These are phyloP conservation scores for Senna tora DNA, from an alignment of 306 rosid genomes.

Conservation along the genomic window DNA sequence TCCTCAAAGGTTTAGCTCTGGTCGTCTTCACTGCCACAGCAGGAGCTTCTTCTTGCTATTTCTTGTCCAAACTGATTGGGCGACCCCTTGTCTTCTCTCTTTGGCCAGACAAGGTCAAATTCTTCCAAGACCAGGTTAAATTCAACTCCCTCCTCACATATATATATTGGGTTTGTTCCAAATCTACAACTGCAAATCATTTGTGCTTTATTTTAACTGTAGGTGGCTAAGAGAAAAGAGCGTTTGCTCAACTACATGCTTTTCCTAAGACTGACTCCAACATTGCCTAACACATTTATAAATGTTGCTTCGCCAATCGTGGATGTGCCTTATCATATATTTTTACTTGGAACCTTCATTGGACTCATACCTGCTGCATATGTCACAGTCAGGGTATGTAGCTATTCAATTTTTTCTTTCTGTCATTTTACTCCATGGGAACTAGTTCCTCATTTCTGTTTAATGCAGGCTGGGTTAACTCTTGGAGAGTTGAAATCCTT, in stretches of 20 bases:
- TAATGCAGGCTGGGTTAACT: no score
- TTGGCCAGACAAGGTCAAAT: constrained; percentile 84
- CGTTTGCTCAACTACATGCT: constrained; percentile 92
- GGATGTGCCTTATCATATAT: constrained; percentile 88
- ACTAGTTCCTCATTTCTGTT: no score
- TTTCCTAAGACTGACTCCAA: constrained; percentile 90
- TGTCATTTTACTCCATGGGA: no score
- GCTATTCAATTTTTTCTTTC: no score
- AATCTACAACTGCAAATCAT: no score
- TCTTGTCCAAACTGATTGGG: constrained; percentile 87
- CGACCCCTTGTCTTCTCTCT: constrained; percentile 77
- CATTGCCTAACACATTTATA: constrained; percentile 92
- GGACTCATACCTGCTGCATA: constrained; percentile 96
- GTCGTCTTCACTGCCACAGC: constrained; percentile 89
- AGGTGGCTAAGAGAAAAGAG: constrained; percentile 85
- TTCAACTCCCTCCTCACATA: constrained; percentile 10
- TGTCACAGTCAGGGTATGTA: constrained; percentile 87
- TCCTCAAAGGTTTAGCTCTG: constrained; percentile 81
- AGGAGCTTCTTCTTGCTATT: constrained; percentile 94
- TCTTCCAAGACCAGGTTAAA: constrained; percentile 84
- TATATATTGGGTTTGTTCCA: no score
- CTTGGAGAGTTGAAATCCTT: no score
- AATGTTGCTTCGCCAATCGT: constrained; percentile 96
- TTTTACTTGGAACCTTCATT: constrained; percentile 74
- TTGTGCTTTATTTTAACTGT: no score